Evolutionary conservation across 2,329 filamentous ascomycete species (phyloP), one percentile per base, ranked within the genome.

Genomic region (Metarhizium sp.): DNA sequence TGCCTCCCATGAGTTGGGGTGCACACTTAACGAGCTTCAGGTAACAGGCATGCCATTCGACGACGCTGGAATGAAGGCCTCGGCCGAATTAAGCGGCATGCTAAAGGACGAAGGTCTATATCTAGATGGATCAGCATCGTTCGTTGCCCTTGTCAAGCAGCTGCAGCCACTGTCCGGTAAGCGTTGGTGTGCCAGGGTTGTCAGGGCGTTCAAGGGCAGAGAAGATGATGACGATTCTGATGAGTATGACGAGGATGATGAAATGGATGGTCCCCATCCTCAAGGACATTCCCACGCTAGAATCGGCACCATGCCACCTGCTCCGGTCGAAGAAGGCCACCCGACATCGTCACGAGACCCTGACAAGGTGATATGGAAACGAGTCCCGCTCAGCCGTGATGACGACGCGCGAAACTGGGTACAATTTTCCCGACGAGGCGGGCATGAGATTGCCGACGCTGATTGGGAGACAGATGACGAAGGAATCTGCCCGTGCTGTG

Each of bases 101-200:
- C 64, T 81, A 54, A 79, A 74, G 58, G 76, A 81, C 48, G 78
- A 80, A 56, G 79, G 79, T 2, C 69, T 81, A 10, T 73, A 77
- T 40, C 67, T 81, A 18, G 75, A 76, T 47, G 73, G 75, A 5
- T 68, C 69, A 1, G 69, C 78, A 2, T 63, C 72, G 1, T 78
- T 73, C 56, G 61, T 79, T 2, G 72, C 72, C 36, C 66, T 70
- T 16, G 67, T 68, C 54, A 73, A 69, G 50, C 58, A 67, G 20
- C 60, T 81, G 29, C 71, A 72, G 45, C 59, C 64, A 16, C 68
- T 79, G 2, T 63, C 66, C 4, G 75, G 73, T 5, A 67, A 67
- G 30, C 60, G 61, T 36, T 76, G 74, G 66, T 69, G 68, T 29
- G 65, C 71, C 16, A 73, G 73, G 54, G 74, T 80, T 3, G 69